Evolutionary conservation across 1,139 yeast genomes (phyloP).

Genomic region (Debaryomyces udenii): DNA sequence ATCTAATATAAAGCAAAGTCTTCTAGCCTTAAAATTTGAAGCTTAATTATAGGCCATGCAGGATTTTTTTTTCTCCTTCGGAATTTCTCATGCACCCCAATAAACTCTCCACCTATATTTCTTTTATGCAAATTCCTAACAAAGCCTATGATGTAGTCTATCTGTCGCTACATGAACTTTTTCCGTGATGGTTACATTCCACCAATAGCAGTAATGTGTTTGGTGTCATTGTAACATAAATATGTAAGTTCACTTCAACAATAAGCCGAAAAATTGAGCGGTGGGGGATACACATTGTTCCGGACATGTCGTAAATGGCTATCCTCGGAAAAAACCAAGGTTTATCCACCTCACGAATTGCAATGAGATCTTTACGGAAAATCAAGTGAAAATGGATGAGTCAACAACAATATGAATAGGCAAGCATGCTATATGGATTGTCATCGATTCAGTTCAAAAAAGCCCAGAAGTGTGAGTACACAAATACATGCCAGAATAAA

Average conservation of each 20-base stretch:
- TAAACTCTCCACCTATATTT: slow-evolving; percentile 2
- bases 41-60: background rate
- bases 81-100: slow-evolving; percentile 1
- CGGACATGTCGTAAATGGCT: background rate
- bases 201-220: too few species aligned
- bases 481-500: too few species aligned
- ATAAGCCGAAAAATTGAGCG: too few species aligned
- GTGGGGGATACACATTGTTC: background rate
- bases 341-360: background rate
- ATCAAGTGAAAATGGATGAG: too few species aligned
- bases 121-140: slow-evolving; percentile 1
- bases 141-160: background rate
- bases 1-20: background rate
- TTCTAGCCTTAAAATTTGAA: background rate
- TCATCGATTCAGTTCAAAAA: too few species aligned
- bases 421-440: too few species aligned
- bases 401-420: too few species aligned
- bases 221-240: too few species aligned
- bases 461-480: too few species aligned
- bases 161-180: too few species aligned
- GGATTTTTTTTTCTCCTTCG: background rate
- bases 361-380: background rate
- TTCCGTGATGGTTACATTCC: too few species aligned
- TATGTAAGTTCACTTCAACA: too few species aligned
- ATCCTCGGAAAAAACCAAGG: background rate